Evolutionary conservation across 2,329 filamentous ascomycete genomes (phyloP).

Genomic region (Aspergillus persii): DNA sequence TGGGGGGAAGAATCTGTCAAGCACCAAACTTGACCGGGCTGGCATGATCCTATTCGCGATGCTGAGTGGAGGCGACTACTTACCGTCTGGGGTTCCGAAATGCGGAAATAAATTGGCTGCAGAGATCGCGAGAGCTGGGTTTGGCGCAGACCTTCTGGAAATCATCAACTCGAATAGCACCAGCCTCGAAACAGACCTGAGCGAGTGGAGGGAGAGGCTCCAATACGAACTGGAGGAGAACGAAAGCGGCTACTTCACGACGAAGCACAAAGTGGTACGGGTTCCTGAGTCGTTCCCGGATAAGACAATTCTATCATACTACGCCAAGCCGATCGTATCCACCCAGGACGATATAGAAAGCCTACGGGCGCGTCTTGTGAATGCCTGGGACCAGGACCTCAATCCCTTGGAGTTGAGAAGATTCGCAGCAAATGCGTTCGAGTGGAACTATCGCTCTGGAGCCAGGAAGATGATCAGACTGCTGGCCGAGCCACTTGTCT

Average conservation of each 20-base stretch:
- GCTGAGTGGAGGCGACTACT: conserved; percentile 94
- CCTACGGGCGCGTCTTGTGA: conserved; percentile 51
- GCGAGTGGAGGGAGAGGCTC: conserved; percentile 69
- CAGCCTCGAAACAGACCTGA: conserved; percentile 42
- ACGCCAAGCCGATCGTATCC: conserved; percentile 84
- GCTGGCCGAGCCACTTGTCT: conserved; percentile 73
- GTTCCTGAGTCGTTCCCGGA: conserved; percentile 84
- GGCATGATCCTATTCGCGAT: conserved; percentile 93
- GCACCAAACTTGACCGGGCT: conserved; percentile 64
- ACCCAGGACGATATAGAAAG: conserved; percentile 54
- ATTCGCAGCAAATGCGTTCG: conserved; percentile 77
- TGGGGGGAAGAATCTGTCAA: conserved; percentile 19
- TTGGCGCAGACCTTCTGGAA: conserved; percentile 68
- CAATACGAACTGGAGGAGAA: conserved; percentile 78
- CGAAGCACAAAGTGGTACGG: conserved; percentile 67
- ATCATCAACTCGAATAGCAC: conserved; percentile 54
- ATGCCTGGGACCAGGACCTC: conserved; percentile 60
- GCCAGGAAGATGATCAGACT: conserved; percentile 82
- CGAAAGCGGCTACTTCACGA: conserved; percentile 74
- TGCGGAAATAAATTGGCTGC: conserved; percentile 87
- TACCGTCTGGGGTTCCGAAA: conserved; percentile 80
- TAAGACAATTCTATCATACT: conserved; percentile 75
- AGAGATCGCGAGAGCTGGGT: conserved; percentile 85
- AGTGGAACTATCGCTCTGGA: conserved; percentile 76
- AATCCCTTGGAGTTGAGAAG: conserved; percentile 66